These are phyloP conservation scores for Camillea tinctor DNA, from an alignment of 2,329 filamentous ascomycete genomes.

Conservation along the genomic window DNA sequence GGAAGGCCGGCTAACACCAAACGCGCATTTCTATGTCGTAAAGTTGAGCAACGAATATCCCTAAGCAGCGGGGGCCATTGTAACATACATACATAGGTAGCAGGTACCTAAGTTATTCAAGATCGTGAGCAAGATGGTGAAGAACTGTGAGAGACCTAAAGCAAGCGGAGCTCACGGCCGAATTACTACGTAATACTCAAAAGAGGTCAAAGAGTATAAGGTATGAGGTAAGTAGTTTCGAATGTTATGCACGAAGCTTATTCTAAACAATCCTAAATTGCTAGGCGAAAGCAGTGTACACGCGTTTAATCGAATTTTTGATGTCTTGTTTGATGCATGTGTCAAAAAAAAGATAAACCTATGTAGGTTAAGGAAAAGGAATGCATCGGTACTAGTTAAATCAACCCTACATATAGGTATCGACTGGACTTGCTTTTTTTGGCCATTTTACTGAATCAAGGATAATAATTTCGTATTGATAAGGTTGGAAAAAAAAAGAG, in stretches of 20 bases:
- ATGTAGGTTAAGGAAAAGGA: too few species aligned
- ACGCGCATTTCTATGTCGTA: too few species aligned
- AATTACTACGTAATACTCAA: not conserved
- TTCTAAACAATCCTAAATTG: too few species aligned
- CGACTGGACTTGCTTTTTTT: not conserved
- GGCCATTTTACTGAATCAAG: not conserved
- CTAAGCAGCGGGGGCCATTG: not conserved
- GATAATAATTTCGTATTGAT: not conserved
- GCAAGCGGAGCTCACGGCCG: not conserved
- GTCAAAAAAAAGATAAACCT: too few species aligned
- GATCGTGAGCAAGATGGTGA: not conserved
- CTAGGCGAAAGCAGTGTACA: not conserved
- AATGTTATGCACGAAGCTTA: not conserved
- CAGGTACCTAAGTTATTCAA: too few species aligned
- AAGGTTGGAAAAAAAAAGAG: not conserved
- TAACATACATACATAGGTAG: not conserved
- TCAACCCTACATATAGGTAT: not conserved
- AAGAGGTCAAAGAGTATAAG: too few species aligned
- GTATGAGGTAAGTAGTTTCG: not conserved
- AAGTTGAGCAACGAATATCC: too few species aligned
- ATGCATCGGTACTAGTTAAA: not conserved
- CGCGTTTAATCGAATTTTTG: not conserved
- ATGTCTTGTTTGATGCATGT: too few species aligned
- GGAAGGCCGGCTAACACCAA: not conserved
- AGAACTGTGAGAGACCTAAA: constrained; percentile 1